Base-by-base conservation (phyloP, 345 rosid species). In the Iberis pinnata region DNA sequence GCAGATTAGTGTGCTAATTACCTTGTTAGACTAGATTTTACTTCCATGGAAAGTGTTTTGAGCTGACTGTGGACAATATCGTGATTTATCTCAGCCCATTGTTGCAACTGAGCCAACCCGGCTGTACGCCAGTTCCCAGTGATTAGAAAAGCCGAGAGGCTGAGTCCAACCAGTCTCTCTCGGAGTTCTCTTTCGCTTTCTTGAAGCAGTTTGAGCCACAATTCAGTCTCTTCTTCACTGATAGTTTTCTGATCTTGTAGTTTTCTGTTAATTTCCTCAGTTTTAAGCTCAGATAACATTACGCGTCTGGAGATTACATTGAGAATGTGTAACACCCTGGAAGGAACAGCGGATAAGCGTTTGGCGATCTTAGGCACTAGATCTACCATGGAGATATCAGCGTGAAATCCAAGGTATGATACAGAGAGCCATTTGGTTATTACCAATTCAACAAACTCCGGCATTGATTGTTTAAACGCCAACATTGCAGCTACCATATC, bases 111-210 rank as follows among this genome's bases (percentile, higher is more conserved):
- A 49, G 77, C 76, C 51, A 81, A 43, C 58, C 93, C 95, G 16
- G 54, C 45, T 52, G 96, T 86, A 68, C 32, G 50, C 95, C 88
- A 84, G 48, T 12, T 56, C 37, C 75, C 69, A 53, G 64, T 37
- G 46, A 22, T 63, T 18, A 68, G 49, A 53, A 67, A 67, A 51
- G 95, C 76, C 50, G 79, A 70, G 59, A 85, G 72, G 57, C 77
- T 73, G 57, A 83, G 64, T 60, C 77, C 68, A 60, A 88, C 71
- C 49, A 88, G 78, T 64, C 95, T 82, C 65, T 77, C 80, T 2
- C 82, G 85, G n/a, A 92, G 88, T 73, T 92, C 90, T 61, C 53
- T 73, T 77, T 92, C 98, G 49, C 84, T 76, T 46, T 78, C 80
- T 19, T 56, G 63, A 41, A 83, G 79, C 35, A 88, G 64, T 54